phyloP scores from a whole-genome alignment of 2,329 filamentous ascomycete species.

The Alternaria angustiovoidea region DNA sequence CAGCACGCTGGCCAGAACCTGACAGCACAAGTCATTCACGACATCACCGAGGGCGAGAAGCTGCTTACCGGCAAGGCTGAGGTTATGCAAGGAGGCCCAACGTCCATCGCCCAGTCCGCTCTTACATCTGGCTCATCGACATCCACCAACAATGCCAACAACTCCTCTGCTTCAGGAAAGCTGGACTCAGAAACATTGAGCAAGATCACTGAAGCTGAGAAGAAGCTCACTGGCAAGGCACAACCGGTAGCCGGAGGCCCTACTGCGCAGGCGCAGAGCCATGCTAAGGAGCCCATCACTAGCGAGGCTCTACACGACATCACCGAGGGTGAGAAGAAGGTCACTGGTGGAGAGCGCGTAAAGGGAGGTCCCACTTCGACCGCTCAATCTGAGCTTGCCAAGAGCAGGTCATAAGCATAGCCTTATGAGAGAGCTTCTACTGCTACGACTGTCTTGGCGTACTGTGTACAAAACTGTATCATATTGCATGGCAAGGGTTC shows the following conservation, averaged over 20 bases:
- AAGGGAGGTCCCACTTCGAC: conserved; percentile 42
- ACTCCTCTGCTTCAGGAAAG: conserved; percentile 19
- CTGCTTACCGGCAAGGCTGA: conserved; percentile 48
- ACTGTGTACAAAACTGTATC: neutral
- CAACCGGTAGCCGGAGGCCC: conserved; percentile 33
- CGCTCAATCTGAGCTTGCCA: conserved; percentile 46
- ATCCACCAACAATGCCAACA: conserved; percentile 2
- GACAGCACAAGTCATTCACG: conserved; percentile 47
- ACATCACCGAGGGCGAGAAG: conserved; percentile 55
- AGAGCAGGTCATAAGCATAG: conserved; percentile 27
- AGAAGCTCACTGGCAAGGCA: conserved; percentile 34
- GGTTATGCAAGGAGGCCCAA: conserved; percentile 50
- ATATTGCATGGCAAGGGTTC: neutral
- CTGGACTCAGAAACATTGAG: conserved; percentile 38
- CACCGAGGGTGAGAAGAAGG: conserved; percentile 45
- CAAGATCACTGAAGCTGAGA: conserved; percentile 44
- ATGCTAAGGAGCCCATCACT: conserved; percentile 39
- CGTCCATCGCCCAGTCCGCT: conserved; percentile 47
- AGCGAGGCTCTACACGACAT: conserved; percentile 44
- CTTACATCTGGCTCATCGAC: conserved; percentile 3
- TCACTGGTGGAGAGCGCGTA: conserved; percentile 42
- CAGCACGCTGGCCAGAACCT: conserved; percentile 46
- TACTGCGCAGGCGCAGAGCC: conserved; percentile 42
- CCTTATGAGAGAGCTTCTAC: neutral
- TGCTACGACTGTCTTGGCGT: neutral